Conservation (phyloP, 1,284 basidiomycete species). For the Naganishia sp. region DNA sequence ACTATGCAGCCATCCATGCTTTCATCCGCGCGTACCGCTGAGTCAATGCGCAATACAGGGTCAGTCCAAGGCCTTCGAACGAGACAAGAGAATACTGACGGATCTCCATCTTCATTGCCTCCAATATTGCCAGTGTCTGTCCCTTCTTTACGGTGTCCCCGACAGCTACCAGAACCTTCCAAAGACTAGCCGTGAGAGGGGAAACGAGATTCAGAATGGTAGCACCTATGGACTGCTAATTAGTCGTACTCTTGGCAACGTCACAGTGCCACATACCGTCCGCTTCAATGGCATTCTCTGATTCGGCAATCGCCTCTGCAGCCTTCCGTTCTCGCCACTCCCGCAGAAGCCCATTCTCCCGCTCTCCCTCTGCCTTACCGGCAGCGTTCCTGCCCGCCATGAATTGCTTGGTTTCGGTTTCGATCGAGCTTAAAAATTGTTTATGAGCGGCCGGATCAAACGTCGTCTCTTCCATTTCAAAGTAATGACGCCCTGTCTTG, state of each 20-base stretch:
- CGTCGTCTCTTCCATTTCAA: slow-evolving; percentile 55
- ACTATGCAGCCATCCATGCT: slow-evolving; percentile 43
- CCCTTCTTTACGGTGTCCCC: slow-evolving; percentile 59
- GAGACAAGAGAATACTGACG: slow-evolving; percentile 33
- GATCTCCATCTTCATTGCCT: slow-evolving; percentile 72
- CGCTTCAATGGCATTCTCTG: slow-evolving; percentile 26
- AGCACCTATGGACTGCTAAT: slow-evolving; percentile 28
- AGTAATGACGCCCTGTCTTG: slow-evolving; percentile 64
- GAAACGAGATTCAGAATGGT: slow-evolving; percentile 47
- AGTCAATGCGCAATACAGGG: not conserved
- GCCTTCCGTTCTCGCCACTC: slow-evolving; percentile 54
- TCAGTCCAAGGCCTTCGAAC: too few species aligned
- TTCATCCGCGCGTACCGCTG: slow-evolving; percentile 42
- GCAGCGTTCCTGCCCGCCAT: slow-evolving; percentile 46
- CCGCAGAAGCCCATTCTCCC: slow-evolving; percentile 52
- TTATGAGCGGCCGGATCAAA: slow-evolving; percentile 63
- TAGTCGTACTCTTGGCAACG: slow-evolving; percentile 28
- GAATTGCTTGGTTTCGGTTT: slow-evolving; percentile 57
- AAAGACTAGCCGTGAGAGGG: slow-evolving; percentile 61
- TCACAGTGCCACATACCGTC: slow-evolving; percentile 34
- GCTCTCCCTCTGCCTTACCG: slow-evolving; percentile 37
- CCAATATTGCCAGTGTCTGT: slow-evolving; percentile 62
- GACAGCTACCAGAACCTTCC: slow-evolving; percentile 60
- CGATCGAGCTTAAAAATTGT: slow-evolving; percentile 56
- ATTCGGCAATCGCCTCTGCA: slow-evolving; percentile 31